A percentile compares a stretch with the other conserved stretches of the same genome.
Evolutionary conservation across 2,329 filamentous ascomycete genomes (phyloP).

Genomic region (Chaetomium globosum): DNA sequence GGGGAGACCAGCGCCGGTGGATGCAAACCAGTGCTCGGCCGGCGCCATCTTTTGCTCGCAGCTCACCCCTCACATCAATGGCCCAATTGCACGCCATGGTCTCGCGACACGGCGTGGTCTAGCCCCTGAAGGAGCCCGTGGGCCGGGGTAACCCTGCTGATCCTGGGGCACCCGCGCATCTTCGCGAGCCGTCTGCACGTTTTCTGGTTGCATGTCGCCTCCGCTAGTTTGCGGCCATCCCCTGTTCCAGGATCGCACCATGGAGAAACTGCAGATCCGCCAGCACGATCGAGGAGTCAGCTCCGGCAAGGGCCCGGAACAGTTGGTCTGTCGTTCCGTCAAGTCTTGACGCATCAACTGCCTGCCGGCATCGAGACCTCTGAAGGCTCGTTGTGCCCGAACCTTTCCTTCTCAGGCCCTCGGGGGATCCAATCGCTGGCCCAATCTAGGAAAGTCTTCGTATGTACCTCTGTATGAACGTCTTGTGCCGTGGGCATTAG

Average conservation of each 20-base stretch:
- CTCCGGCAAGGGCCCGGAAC: slow-evolving; percentile 20
- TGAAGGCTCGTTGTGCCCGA: slow-evolving; percentile 6
- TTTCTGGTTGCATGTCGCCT: slow-evolving; percentile 25
- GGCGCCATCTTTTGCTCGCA: neutral
- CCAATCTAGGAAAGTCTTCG: slow-evolving; percentile 3
- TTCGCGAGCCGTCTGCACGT: slow-evolving; percentile 26
- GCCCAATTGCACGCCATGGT: neutral
- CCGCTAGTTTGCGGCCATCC: slow-evolving; percentile 20
- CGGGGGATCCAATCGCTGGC: neutral
- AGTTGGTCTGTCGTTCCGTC: slow-evolving; percentile 20
- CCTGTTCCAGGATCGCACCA: slow-evolving; percentile 1
- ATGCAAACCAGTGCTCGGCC: neutral
- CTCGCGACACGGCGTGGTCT: slow-evolving; percentile 6
- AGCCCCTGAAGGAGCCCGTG: slow-evolving; percentile 18
- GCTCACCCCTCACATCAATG: neutral
- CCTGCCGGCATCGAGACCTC: slow-evolving; percentile 5
- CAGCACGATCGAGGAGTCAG: slow-evolving; percentile 24
- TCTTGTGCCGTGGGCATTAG: neutral
- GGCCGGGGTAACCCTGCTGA: neutral
- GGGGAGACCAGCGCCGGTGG: neutral
- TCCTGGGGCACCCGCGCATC: slow-evolving; percentile 23
- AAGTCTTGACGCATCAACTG: slow-evolving; percentile 13
- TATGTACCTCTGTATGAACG: too few relatives aligned
- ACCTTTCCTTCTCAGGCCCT: slow-evolving; percentile 15
- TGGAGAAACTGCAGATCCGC: slow-evolving; percentile 16